These are phyloP conservation scores for Torulaspora franciscae DNA, from an alignment of 805 yeast genomes.

Conservation along the genomic window DNA sequence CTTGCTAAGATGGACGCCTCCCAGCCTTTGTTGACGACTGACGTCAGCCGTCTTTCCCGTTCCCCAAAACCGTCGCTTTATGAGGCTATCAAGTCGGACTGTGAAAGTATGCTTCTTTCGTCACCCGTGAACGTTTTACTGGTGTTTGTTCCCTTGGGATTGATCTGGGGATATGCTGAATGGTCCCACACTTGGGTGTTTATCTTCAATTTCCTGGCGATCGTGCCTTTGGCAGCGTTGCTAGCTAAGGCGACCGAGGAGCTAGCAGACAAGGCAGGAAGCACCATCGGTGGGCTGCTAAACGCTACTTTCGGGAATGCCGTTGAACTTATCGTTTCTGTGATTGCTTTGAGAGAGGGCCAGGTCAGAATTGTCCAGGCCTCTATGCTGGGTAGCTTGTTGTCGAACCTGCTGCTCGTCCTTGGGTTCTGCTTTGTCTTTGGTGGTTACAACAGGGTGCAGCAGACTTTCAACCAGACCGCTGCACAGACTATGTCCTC, in stretches of 20 bases:
- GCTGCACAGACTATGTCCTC: slow-evolving; percentile 98
- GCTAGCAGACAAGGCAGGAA: slow-evolving; percentile 79
- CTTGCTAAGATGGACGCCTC: slow-evolving; percentile 9
- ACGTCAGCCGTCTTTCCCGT: slow-evolving; percentile 4
- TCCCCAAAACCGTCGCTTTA: slow-evolving; percentile 6
- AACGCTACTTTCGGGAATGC: slow-evolving; percentile 98
- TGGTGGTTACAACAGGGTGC: slow-evolving; percentile 83
- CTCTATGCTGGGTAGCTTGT: slow-evolving; percentile 90
- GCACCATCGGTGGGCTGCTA: slow-evolving; percentile 86
- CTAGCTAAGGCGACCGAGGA: slow-evolving; percentile 93
- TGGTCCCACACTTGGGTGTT: slow-evolving; percentile 57
- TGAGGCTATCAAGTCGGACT: slow-evolving; percentile 25
- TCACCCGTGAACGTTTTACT: slow-evolving; percentile 74
- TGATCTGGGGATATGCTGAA: slow-evolving; percentile 58
- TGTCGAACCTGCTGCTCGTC: slow-evolving; percentile 82
- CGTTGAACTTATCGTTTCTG: slow-evolving; percentile 89
- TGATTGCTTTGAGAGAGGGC: slow-evolving; percentile 79
- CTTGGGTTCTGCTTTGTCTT: slow-evolving; percentile 93
- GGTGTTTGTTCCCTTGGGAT: slow-evolving; percentile 84
- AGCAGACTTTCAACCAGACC: slow-evolving; percentile 88
- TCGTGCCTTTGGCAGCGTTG: slow-evolving; percentile 86
- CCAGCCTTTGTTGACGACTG: slow-evolving; percentile 9
- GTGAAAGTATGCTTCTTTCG: slow-evolving; percentile 39
- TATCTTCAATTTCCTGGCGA: slow-evolving; percentile 76
- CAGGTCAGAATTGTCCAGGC: slow-evolving; percentile 95